Evolutionary conservation across 768 basidiomycete species (phyloP).

Genomic region (Pleurotus salmoneostramineus): DNA sequence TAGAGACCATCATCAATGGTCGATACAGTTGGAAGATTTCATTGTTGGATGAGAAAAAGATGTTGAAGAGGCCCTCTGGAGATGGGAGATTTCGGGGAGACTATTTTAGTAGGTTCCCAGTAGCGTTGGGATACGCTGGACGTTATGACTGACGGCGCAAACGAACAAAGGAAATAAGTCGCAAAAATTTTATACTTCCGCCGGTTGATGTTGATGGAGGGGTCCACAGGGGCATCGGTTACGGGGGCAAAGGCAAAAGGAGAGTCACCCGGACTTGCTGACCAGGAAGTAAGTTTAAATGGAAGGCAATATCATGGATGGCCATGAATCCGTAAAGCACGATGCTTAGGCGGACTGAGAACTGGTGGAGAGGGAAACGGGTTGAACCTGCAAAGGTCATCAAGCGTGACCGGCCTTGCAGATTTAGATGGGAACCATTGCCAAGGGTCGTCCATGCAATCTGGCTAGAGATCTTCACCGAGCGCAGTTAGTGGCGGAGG

Average conservation of each 20-base stretch:
- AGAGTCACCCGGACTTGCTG: background rate
- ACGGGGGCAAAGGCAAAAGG: background rate
- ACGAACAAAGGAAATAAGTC: background rate
- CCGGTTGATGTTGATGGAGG: background rate
- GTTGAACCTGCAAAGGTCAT: background rate
- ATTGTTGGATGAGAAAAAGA: no score
- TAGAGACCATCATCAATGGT: background rate
- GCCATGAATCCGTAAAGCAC: no score
- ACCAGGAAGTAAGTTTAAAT: background rate
- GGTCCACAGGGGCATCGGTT: background rate
- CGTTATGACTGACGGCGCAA: background rate
- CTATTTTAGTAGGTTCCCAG: no score
- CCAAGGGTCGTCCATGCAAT: background rate
- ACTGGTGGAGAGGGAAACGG: background rate
- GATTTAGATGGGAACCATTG: slow-evolving; percentile 1
- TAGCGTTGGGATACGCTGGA: no score
- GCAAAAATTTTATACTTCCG: background rate
- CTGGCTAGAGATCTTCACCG: no score
- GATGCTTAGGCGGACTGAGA: no score
- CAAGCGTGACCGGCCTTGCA: background rate
- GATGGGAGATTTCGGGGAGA: no score
- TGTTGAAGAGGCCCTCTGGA: no score
- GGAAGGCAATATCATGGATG: no score
- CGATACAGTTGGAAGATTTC: no score
- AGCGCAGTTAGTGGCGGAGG: slow-evolving; percentile 7